Conservation (phyloP, 192 early-diverging fungal species). For the Geranomyces variabilis region DNA sequence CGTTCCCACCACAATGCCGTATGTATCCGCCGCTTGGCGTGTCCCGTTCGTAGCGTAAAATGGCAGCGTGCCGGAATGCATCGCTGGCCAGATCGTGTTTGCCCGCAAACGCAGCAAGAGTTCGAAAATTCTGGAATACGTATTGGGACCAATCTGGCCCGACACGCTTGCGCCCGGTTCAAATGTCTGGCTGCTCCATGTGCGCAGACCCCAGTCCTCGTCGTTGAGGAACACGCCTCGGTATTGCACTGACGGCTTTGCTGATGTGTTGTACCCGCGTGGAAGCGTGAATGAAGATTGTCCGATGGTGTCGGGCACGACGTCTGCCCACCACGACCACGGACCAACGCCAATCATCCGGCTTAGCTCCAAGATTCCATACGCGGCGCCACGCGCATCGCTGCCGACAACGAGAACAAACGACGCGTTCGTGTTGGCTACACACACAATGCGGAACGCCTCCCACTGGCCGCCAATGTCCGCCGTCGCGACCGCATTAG, state of each 20-base stretch:
- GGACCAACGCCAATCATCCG: slow-evolving; percentile 19
- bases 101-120: slow-evolving; percentile 33
- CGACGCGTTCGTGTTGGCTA: neutral
- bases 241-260: slow-evolving; percentile 29
- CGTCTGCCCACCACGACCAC: slow-evolving; percentile 30
- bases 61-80: slow-evolving; percentile 9
- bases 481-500: neutral
- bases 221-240: slow-evolving; percentile 41
- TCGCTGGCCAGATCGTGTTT: slow-evolving; percentile 36
- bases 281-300: neutral
- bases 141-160: neutral
- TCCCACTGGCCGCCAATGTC: slow-evolving; percentile 27
- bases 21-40: slow-evolving; percentile 12
- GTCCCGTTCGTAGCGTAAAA: slow-evolving; percentile 13
- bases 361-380: slow-evolving; percentile 10
- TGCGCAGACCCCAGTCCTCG: slow-evolving; percentile 21
- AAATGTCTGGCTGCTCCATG: slow-evolving; percentile 15
- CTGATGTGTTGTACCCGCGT: neutral
- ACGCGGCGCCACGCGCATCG: neutral
- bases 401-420: neutral
- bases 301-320: too few relatives aligned
- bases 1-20: slow-evolving; percentile 34
- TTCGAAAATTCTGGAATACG: slow-evolving; percentile 25
- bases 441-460: neutral
- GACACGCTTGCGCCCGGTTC: slow-evolving; percentile 10